Evolutionary conservation across 2,329 filamentous ascomycete species (phyloP).

Genomic region (Trichophaea hybrida): DNA sequence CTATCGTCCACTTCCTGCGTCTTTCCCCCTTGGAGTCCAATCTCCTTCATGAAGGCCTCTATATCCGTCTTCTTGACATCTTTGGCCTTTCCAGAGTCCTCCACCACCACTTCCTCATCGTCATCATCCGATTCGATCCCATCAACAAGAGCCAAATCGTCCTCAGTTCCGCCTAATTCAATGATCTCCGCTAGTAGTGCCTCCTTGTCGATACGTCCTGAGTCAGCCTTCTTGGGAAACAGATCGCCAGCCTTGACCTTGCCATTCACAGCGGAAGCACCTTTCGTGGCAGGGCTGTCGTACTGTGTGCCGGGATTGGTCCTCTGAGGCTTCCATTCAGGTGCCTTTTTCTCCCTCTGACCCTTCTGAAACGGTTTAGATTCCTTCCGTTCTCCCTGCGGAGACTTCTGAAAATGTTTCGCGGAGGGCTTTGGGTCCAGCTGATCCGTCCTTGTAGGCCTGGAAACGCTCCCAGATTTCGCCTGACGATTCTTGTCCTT

Average conservation of each 20-base stretch:
- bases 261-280: neutral
- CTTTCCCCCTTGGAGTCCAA: conserved; percentile 30
- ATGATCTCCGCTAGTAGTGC: conserved; percentile 48
- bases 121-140: conserved; percentile 41
- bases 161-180: conserved; percentile 50
- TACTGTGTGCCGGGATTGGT: neutral
- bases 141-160: conserved; percentile 47
- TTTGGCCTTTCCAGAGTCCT: conserved; percentile 31
- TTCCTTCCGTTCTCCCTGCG: neutral
- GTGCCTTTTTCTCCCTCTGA: neutral
- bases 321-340: conserved; percentile 4
- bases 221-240: conserved; percentile 1
- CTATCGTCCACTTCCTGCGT: conserved; percentile 36
- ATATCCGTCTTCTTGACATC: conserved; percentile 40
- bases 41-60: conserved; percentile 34
- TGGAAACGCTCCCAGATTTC: neutral
- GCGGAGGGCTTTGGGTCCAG: neutral
- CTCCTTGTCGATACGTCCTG: conserved; percentile 25
- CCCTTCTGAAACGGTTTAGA: neutral
- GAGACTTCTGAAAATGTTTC: neutral
- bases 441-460: neutral
- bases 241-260: neutral
- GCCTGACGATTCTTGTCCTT: neutral
- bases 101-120: conserved; percentile 30
- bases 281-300: neutral